Evolutionary conservation across 2,329 filamentous ascomycete species (phyloP), one percentile per base, ranked within the genome.

Genomic region (Trichoderma arundinaceum): DNA sequence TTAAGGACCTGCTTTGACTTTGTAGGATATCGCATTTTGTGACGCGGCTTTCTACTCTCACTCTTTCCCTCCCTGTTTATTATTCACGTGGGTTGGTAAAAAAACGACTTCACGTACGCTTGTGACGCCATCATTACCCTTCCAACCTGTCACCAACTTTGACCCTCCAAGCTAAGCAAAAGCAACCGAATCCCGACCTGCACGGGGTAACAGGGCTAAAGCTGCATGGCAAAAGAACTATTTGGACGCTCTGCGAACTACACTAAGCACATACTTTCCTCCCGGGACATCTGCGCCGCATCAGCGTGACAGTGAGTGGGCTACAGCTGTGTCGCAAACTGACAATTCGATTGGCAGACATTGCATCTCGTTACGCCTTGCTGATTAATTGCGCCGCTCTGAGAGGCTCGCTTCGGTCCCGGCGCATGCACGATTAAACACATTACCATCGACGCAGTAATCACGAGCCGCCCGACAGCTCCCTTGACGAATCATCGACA

Each of bases 371-470:
- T 64, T 64, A 65, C 62, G 62, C 62, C 38, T 35, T 52, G 75
- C 75, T 77, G 75, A 77, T 74, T 77, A 77, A 77, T 77, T 74
- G 58, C 72, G 71, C 58, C 51, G 70, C 71, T 73, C 71, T 77
- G 70, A 77, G 71, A 77, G 76, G 76, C 67, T 61, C 52, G 52
- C 15, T 28, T 53, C 51, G 10, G 48, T 53, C 56, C 62, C 54
- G 39, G 46, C 33, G 33, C 39, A 54, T 56, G 59, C 65, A 57
- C 39, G 49, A 56, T 43, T 61, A 32, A 38, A 62, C 51, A 59
- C 41, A 39, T 43, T 51, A 51, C 51, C 39, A n/a, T 54, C 17
- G 49, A 48, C 46, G 49, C 22, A 39, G 15, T 13, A 38, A 53
- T 49, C 59, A 64, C 43, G 51, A 64, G 51, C 59, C 22, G 54